phyloP scores from a whole-genome alignment of 2,329 filamentous ascomycete species.

The Neonectria ditissima region DNA sequence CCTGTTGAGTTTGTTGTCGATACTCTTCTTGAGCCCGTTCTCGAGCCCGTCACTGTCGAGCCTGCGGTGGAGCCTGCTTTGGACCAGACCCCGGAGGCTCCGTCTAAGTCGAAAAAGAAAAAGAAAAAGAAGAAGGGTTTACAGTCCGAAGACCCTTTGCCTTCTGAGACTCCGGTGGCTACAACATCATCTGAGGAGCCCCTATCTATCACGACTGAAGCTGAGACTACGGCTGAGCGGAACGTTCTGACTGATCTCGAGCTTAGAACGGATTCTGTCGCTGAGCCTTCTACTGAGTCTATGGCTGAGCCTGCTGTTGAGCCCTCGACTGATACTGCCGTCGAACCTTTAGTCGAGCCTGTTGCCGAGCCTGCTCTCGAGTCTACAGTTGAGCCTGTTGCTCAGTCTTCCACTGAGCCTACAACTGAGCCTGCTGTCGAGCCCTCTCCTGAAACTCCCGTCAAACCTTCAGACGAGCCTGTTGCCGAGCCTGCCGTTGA shows the following conservation, averaged over 20 bases:
- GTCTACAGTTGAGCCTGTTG: neutral
- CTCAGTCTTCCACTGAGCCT: constrained; percentile 8
- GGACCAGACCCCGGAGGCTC: constrained; percentile 15
- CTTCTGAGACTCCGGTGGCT: constrained; percentile 23
- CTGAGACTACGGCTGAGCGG: constrained; percentile 6
- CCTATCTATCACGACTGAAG: constrained; percentile 15
- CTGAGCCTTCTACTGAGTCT: neutral
- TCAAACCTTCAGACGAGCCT: too few species aligned
- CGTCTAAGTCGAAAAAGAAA: constrained; percentile 41
- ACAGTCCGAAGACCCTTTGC: constrained; percentile 29
- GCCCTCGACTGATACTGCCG: neutral
- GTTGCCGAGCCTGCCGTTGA: neutral
- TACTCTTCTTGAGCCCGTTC: neutral
- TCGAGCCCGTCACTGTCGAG: neutral
- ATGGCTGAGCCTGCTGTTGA: neutral
- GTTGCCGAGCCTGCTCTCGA: constrained; percentile 23
- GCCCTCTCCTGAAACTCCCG: neutral
- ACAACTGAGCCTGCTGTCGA: neutral
- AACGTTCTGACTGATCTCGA: too few species aligned
- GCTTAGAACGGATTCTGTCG: neutral
- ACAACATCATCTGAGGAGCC: constrained; percentile 14
- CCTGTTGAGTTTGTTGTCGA: constrained; percentile 4
- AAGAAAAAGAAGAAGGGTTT: constrained; percentile 44
- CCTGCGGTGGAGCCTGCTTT: neutral
- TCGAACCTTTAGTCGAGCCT: constrained; percentile 17